phyloP scores from a whole-genome alignment of 768 basidiomycete species.

The Psilocybe cubensis region DNA sequence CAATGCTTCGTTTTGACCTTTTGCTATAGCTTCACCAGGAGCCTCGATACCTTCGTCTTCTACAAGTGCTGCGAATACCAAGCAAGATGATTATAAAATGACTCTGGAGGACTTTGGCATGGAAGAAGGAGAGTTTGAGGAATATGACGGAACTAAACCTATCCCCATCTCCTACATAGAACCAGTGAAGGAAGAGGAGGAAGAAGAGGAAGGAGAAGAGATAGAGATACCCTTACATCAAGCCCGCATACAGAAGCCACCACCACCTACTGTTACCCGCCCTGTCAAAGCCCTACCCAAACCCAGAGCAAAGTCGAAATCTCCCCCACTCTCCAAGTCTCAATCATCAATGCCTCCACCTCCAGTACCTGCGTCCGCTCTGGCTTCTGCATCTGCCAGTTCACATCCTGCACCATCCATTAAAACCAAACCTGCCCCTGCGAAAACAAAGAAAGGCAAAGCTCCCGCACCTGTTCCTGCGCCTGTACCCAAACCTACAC shows the following conservation, averaged over 20 bases:
- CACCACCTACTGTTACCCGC: conserved; percentile 28
- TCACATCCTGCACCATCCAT: conserved; percentile 16
- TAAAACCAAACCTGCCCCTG: conserved; percentile 15
- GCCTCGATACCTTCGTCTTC: conserved; percentile 9
- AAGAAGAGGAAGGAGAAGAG: conserved; percentile 32
- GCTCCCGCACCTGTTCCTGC: conserved; percentile 19
- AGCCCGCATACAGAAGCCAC: conserved; percentile 31
- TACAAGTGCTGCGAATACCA: conserved; percentile 16
- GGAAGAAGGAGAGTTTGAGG: conserved; percentile 45
- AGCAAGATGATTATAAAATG: conserved; percentile 15
- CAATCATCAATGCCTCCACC: conserved; percentile 11
- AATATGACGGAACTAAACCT: conserved; percentile 34
- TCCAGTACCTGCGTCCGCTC: neutral
- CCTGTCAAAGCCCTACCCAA: conserved; percentile 31
- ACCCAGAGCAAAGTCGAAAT: conserved; percentile 21
- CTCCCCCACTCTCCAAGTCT: conserved; percentile 31
- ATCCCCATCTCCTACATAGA: conserved; percentile 14
- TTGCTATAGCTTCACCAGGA: conserved; percentile 10
- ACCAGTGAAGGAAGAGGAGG: conserved; percentile 33
- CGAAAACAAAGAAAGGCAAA: conserved; percentile 16
- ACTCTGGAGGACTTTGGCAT: conserved; percentile 9
- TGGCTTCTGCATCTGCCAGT: neutral
- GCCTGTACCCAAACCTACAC: conserved; percentile 11
- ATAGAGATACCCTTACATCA: conserved; percentile 29
- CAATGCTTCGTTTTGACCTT: conserved; percentile 9